Conservation (phyloP, 2,329 filamentous ascomycete genomes). For the Periconia sp. region DNA sequence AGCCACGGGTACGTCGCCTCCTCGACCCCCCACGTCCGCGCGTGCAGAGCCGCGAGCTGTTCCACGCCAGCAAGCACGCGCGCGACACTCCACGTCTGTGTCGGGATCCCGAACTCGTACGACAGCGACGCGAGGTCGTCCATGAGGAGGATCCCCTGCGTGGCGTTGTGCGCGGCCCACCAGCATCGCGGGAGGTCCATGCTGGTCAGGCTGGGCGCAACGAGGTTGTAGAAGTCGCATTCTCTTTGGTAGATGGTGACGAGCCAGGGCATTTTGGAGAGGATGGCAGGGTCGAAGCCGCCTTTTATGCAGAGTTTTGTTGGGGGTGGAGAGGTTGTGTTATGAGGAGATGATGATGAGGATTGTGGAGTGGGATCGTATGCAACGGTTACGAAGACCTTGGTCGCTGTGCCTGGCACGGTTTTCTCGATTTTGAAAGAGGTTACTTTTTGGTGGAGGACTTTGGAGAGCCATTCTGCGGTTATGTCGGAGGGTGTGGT, state of each 20-base stretch:
- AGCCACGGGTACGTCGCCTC: slow-evolving; percentile 32
- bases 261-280: slow-evolving; percentile 9
- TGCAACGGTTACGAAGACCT: slow-evolving; percentile 12
- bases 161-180: slow-evolving; percentile 12
- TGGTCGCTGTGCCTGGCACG: slow-evolving; percentile 17
- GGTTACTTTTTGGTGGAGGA: slow-evolving; percentile 11
- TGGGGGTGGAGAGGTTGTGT: background rate
- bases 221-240: slow-evolving; percentile 17
- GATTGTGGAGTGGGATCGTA: slow-evolving; percentile 1
- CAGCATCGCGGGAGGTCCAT: slow-evolving; percentile 12
- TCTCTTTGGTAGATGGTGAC: slow-evolving; percentile 16
- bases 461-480: slow-evolving; percentile 14
- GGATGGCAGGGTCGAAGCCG: slow-evolving; percentile 14
- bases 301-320: slow-evolving; percentile 17
- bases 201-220: slow-evolving; percentile 11
- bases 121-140: slow-evolving; percentile 11
- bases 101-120: slow-evolving; percentile 9
- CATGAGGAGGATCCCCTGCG: slow-evolving; percentile 18
- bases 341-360: background rate
- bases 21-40: slow-evolving; percentile 41
- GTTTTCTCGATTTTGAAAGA: slow-evolving; percentile 7
- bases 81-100: slow-evolving; percentile 9
- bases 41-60: slow-evolving; percentile 47
- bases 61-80: slow-evolving; percentile 24
- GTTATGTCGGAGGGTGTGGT: slow-evolving; percentile 11